phyloP scores from a whole-genome alignment of 345 rosid species.

The Sapria himalayana region DNA sequence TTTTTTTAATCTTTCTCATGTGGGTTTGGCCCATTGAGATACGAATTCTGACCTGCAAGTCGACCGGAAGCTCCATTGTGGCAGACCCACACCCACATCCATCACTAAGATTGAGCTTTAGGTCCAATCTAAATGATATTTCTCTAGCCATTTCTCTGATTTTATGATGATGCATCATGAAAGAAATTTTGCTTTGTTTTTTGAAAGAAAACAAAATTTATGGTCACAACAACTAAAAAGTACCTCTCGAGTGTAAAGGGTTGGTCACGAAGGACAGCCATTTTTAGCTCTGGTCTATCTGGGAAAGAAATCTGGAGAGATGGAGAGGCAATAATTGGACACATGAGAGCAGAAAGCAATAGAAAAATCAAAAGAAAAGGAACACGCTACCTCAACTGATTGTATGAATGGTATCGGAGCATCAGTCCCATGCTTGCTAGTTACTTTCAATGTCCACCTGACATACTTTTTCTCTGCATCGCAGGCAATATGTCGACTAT shows the following conservation, averaged over 20 bases:
- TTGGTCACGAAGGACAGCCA: slow-evolving; percentile 41
- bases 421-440: slow-evolving; percentile 50
- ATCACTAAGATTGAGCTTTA: slow-evolving; percentile 51
- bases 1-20: no score
- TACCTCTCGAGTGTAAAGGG: slow-evolving; percentile 78
- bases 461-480: slow-evolving; percentile 43
- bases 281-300: slow-evolving; percentile 45
- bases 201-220: background rate
- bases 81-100: slow-evolving; percentile 59
- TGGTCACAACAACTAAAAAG: background rate
- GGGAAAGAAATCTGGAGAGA: slow-evolving; percentile 52
- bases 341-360: background rate
- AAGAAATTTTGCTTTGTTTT: slow-evolving; percentile 1
- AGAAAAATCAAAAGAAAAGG: background rate
- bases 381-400: slow-evolving; percentile 40
- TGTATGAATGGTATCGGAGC: slow-evolving; percentile 62
- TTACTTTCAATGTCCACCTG: slow-evolving; percentile 70
- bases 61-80: slow-evolving; percentile 46
- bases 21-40: no score
- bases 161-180: background rate
- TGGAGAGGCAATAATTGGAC: background rate
- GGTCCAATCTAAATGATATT: slow-evolving; percentile 42
- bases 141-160: slow-evolving; percentile 58
- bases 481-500: slow-evolving; percentile 1
- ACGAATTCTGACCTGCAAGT: slow-evolving; percentile 33